phyloP scores from a whole-genome alignment of 208 protist species.

The Vickermania spadyakhi region DNA sequence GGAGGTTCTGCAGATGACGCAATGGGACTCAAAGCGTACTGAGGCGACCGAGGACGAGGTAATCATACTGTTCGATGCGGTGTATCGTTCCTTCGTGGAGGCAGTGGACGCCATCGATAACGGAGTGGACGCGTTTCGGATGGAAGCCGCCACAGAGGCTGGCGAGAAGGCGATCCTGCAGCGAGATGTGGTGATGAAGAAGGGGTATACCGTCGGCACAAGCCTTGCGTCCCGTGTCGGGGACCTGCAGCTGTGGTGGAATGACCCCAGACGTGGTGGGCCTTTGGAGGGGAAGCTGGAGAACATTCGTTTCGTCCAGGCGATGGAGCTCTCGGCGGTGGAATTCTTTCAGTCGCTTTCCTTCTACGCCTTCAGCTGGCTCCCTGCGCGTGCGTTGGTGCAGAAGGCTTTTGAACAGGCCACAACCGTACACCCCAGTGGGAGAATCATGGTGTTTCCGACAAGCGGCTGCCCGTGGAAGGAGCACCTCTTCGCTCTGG shows the following conservation, averaged over 20 bases:
- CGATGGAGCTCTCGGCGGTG: constrained; percentile 71
- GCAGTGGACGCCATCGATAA: constrained; percentile 94
- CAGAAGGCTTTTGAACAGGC: constrained; percentile 49
- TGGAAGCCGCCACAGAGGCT: constrained; percentile 10
- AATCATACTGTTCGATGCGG: constrained; percentile 60
- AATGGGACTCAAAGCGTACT: constrained; percentile 19
- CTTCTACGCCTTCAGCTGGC: constrained; percentile 80
- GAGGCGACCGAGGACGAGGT: constrained; percentile 36
- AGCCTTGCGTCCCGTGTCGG: constrained; percentile 76
- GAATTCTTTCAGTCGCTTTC: constrained; percentile 86
- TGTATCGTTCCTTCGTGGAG: constrained; percentile 89
- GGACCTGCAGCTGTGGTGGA: constrained; percentile 85
- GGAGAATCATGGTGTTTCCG: constrained; percentile 77
- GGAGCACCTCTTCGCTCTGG: constrained; percentile 89
- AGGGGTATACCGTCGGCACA: constrained; percentile 54
- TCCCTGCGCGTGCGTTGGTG: constrained; percentile 87
- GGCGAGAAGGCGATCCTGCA: constrained; percentile 29
- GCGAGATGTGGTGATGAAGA: background rate
- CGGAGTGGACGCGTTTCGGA: constrained; percentile 76
- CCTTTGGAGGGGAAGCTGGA: constrained; percentile 6
- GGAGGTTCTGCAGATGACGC: constrained; percentile 28
- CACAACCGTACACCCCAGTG: constrained; percentile 37
- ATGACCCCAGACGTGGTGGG: constrained; percentile 29
- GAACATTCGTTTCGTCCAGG: constrained; percentile 73
- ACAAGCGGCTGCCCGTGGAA: constrained; percentile 88